These are phyloP conservation scores for Simmondsia chinensis DNA, from an alignment of 148 eudicot genomes.

Conservation along the genomic window DNA sequence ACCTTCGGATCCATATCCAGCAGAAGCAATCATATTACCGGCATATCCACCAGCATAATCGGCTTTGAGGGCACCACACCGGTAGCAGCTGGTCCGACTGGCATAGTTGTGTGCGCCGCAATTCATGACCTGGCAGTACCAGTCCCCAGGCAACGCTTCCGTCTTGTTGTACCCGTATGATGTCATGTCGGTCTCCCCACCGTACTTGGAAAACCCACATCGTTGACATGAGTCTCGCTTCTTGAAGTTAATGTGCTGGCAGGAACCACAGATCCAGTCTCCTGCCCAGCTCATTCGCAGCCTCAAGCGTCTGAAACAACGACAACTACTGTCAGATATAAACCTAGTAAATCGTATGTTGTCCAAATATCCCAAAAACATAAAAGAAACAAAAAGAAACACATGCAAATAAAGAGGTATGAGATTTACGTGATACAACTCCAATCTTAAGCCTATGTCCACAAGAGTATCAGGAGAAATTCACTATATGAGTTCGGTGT, in stretches of 20 bases:
- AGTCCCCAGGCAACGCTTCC: constrained; percentile 70
- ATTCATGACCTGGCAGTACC: constrained; percentile 62
- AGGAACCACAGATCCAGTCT: constrained; percentile 83
- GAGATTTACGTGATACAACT: too few relatives aligned
- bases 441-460: too few relatives aligned
- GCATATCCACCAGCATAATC: constrained; percentile 30
- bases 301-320: not conserved
- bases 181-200: constrained; percentile 24
- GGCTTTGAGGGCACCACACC: constrained; percentile 38
- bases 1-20: constrained; percentile 20
- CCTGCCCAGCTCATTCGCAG: constrained; percentile 56
- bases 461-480: too few relatives aligned
- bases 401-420: too few relatives aligned
- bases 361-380: too few relatives aligned
- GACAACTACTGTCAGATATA: not conserved
- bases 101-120: constrained; percentile 90
- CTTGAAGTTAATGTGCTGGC: constrained; percentile 79
- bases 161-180: constrained; percentile 23
- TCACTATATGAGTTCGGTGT: too few relatives aligned
- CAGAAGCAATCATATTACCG: constrained; percentile 20
- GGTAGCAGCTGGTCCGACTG: constrained; percentile 54
- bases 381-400: too few relatives aligned
- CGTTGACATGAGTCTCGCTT: constrained; percentile 64
- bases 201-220: constrained; percentile 52
- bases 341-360: not conserved